A percentile compares a stretch with the other conserved stretches of the same genome.
Evolutionary conservation across 108 stramenopile genomes (phyloP).

Genomic region (Mediolabrus comicus): DNA sequence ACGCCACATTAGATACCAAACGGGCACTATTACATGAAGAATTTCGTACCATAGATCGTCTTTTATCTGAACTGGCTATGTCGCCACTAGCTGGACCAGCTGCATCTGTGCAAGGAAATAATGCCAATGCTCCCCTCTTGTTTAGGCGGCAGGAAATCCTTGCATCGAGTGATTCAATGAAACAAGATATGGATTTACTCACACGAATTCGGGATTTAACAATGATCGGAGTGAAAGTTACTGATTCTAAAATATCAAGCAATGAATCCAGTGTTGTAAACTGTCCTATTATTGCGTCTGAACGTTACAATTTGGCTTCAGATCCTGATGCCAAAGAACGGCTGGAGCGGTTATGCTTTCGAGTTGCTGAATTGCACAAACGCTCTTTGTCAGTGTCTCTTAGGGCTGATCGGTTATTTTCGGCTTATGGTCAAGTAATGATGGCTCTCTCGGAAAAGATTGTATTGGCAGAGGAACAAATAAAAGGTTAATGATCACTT

Average conservation of each 20-base stretch:
- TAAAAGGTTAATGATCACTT: constrained; percentile 3
- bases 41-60: constrained; percentile 26
- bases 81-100: constrained; percentile 32
- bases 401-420: constrained; percentile 45
- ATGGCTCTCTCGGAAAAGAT: constrained; percentile 67
- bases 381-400: constrained; percentile 14
- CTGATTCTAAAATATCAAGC: background rate
- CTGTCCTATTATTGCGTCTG: constrained; percentile 63
- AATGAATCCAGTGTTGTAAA: constrained; percentile 49
- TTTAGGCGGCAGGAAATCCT: constrained; percentile 71
- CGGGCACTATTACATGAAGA: constrained; percentile 41
- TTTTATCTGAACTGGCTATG: constrained; percentile 33
- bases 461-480: constrained; percentile 66
- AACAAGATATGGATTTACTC: constrained; percentile 54
- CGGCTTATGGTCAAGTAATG: constrained; percentile 53
- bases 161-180: constrained; percentile 50
- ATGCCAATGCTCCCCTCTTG: constrained; percentile 40
- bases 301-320: constrained; percentile 36
- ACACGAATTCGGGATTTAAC: constrained; percentile 57
- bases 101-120: background rate
- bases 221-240: constrained; percentile 20
- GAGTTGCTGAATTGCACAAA: constrained; percentile 34
- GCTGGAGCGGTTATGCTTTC: constrained; percentile 49
- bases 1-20: constrained; percentile 7
- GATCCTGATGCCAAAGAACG: constrained; percentile 44